Percentiles rank a stretch among this genome's conserved stretches.
Evolutionary conservation across 176 grass and related monocot genomes (phyloP).

Genomic region (Triticum timopheevii): DNA sequence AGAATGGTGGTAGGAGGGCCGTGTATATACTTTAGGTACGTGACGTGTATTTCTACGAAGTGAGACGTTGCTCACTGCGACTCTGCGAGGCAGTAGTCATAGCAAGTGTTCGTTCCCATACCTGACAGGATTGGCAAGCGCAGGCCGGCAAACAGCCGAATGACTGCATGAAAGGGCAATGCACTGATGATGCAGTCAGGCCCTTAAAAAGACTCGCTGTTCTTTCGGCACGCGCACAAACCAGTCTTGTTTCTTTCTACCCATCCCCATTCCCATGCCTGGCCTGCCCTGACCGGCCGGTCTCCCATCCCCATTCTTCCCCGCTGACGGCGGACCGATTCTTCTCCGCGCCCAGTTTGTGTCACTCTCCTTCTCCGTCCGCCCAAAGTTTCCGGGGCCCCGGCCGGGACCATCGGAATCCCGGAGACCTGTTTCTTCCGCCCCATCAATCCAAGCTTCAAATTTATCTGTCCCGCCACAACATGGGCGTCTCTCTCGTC

Average conservation of each 20-base stretch:
- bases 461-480: background rate
- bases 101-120: too few species aligned
- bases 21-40: too few species aligned
- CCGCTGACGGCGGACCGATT: background rate
- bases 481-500: background rate
- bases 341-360: background rate
- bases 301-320: background rate
- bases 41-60: background rate
- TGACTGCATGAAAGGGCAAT: background rate
- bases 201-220: constrained; percentile 21
- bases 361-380: background rate
- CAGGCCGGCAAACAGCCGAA: background rate
- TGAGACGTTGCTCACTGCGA: background rate
- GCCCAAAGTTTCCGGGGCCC: background rate
- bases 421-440: background rate
- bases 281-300: background rate
- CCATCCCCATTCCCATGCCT: background rate
- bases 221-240: constrained; percentile 20
- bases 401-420: background rate
- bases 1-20: too few species aligned
- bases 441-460: background rate
- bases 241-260: background rate
- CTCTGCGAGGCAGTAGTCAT: too few species aligned
- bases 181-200: background rate
- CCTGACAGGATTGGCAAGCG: background rate